Base-by-base conservation (phyloP, 2,329 filamentous ascomycete species). In the Arthroderma sp. region DNA sequence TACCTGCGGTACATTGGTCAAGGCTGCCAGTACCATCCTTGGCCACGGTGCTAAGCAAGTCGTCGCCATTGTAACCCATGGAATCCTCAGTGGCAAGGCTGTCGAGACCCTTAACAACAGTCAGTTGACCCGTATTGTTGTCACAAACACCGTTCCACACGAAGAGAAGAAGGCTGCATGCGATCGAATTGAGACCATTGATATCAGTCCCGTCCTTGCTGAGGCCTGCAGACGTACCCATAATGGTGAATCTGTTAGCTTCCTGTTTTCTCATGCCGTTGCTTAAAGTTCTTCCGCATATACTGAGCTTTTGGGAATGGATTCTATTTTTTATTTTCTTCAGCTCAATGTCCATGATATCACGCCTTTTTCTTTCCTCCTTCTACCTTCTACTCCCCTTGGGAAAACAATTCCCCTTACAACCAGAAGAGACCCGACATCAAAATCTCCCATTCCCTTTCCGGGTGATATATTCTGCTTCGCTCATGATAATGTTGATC, bases 51-150 rank as follows among this genome's bases (percentile, higher is more conserved):
- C 91, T 1, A 79, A 78, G 53, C 80, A 93, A 59, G 87, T 94
- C 33, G 85, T 94, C 50, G 91, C 91, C 27, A 93, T 96, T 53
- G 91, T 96, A 47, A 95, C 89, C 1, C 89, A 95, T 60, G 88
- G 87, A 32, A 94, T 95, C 47, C 69, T 96, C 42, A 87, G 81
- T 51, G 88, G 87, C 42, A 85, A 84, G 53, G 88, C 88, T 37
- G 89, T 93, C 47, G 81, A 93, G 56, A 87, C 81, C 57, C 64
- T 94, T 57, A 94, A 94, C 64, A 75, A 75, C 53, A 86, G 84
- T 57, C 75, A 78, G 60, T 68, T 94, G 52, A 79, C 77, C 54
- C 80, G 82, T 55, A 70, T 95, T 33, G 86, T 95, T 9, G 86
- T 94, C 32, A 94, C 88, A 40, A 94, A 95, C 67, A 94, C 84